Evolutionary conservation across 2,329 filamentous ascomycete species (phyloP).

Genomic region (Trichoderma guizhouense): DNA sequence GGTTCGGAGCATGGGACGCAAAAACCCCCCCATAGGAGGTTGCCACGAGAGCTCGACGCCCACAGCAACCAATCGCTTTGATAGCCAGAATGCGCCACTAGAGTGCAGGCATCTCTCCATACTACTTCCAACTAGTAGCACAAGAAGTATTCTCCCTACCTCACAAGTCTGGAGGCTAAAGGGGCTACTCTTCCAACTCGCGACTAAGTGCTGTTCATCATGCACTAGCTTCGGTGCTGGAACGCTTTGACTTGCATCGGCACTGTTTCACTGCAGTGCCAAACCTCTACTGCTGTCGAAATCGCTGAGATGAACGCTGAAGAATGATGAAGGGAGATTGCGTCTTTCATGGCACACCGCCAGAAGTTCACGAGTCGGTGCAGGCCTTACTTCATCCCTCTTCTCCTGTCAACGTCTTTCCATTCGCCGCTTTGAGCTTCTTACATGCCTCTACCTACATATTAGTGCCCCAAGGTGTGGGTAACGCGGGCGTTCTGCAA

Average conservation of each 20-base stretch:
- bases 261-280: neutral
- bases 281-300: neutral
- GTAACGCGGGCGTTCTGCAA: neutral
- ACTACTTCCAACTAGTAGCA: neutral
- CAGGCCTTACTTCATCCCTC: neutral
- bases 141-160: neutral
- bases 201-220: neutral
- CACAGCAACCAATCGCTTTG: neutral
- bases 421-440: constrained; percentile 4
- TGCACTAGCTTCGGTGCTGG: neutral
- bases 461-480: neutral
- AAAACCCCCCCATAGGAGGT: neutral
- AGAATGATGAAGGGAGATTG: neutral
- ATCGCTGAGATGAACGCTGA: neutral
- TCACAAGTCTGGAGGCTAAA: neutral
- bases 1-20: neutral
- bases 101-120: neutral
- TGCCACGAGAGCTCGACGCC: constrained; percentile 10
- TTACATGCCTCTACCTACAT: constrained; percentile 1
- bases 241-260: neutral
- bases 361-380: neutral
- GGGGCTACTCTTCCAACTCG: neutral
- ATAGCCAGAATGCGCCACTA: neutral
- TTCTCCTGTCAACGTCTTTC: neutral
- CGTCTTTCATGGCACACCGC: neutral